A percentile compares a stretch with the other conserved stretches of the same genome.
phyloP scores from a whole-genome alignment of 2,329 filamentous ascomycete species.

The Nannizziopsis arthrosporioides region DNA sequence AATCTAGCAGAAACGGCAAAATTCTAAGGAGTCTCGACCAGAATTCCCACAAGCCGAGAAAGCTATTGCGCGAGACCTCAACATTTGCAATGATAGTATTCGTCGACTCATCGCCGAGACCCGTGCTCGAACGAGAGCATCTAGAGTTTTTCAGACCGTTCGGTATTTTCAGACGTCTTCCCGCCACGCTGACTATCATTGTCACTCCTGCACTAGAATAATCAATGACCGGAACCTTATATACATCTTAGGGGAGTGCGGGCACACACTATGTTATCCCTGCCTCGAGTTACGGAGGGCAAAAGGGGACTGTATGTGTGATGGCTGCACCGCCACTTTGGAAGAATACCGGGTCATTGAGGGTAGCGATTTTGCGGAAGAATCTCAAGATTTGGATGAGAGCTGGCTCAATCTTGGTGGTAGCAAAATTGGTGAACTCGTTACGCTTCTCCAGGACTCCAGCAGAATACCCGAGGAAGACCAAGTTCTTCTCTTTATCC shows the following conservation, averaged over 20 bases:
- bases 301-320: conserved; percentile 30
- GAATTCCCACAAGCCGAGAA: conserved; percentile 12
- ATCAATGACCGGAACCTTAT: conserved; percentile 23
- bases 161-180: conserved; percentile 20
- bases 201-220: conserved; percentile 26
- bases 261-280: conserved; percentile 39
- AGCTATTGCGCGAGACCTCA: conserved; percentile 16
- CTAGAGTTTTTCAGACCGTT: conserved; percentile 25
- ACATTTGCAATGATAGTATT: conserved; percentile 18
- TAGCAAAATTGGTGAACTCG: conserved; percentile 39
- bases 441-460: conserved; percentile 32
- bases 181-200: conserved; percentile 16
- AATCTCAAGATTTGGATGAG: conserved; percentile 16
- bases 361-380: conserved; percentile 26
- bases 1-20: conserved; percentile 5
- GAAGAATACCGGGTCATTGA: conserved; percentile 33
- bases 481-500: conserved; percentile 46
- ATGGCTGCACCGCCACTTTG: conserved; percentile 32
- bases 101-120: conserved; percentile 23
- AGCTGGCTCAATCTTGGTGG: conserved; percentile 26
- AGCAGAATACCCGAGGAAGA: conserved; percentile 32
- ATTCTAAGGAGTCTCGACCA: conserved; percentile 7
- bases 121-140: conserved; percentile 23
- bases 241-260: conserved; percentile 39
- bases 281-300: conserved; percentile 25